A percentile compares a stretch with the other conserved stretches of the same genome.
These are phyloP conservation scores for Kuraishia ogatae DNA, from an alignment of 805 yeast species.

Conservation along the genomic window DNA sequence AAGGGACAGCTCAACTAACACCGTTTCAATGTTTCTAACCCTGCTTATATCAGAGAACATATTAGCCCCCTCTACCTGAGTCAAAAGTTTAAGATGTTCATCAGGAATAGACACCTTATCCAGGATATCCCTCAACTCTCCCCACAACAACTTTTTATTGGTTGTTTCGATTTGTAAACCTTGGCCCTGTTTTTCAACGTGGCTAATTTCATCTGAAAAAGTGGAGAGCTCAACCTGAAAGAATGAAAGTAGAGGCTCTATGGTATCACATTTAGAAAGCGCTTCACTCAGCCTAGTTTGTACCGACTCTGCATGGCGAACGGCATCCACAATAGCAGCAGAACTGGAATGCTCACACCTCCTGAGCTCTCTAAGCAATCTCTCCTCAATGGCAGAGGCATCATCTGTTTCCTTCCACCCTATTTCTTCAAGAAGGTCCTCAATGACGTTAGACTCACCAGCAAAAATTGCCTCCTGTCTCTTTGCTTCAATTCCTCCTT, in stretches of 20 bases:
- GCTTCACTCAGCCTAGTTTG: constrained; percentile 34
- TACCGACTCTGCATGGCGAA: constrained; percentile 30
- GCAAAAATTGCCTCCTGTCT: neutral
- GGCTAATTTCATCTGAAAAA: constrained; percentile 58
- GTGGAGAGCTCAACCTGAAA: constrained; percentile 55
- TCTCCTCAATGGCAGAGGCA: constrained; percentile 45
- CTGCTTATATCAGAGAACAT: constrained; percentile 28
- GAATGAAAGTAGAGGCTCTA: constrained; percentile 45
- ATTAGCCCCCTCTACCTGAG: constrained; percentile 41
- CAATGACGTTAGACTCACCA: constrained; percentile 21
- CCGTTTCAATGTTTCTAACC: constrained; percentile 40
- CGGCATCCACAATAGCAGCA: constrained; percentile 35
- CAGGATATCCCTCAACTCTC: constrained; percentile 59
- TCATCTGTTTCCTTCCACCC: constrained; percentile 70
- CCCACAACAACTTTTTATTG: constrained; percentile 69
- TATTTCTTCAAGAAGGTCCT: constrained; percentile 68
- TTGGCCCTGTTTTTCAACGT: constrained; percentile 65
- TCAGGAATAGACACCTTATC: constrained; percentile 63
- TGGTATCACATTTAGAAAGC: constrained; percentile 41
- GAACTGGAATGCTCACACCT: constrained; percentile 57
- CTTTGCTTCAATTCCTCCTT: neutral
- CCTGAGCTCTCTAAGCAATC: constrained; percentile 50
- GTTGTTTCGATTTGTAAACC: constrained; percentile 80
- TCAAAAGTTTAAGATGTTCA: constrained; percentile 33
- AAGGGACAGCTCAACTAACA: constrained; percentile 45